These are phyloP conservation scores for Talaromyces islandicus DNA, from an alignment of 2,329 filamentous ascomycete species.

Conservation along the genomic window DNA sequence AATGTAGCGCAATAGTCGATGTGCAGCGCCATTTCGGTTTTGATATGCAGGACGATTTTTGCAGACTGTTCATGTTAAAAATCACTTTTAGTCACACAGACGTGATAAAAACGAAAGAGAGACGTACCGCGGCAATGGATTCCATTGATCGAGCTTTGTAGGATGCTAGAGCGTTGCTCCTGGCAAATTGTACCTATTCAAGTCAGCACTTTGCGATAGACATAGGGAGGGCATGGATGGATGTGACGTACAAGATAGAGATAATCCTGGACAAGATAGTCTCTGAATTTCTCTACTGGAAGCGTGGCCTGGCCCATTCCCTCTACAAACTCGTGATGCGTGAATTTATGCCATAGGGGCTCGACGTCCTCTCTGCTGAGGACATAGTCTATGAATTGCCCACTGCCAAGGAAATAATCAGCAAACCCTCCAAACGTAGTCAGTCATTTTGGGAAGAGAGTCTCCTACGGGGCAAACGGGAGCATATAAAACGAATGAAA, in stretches of 20 bases:
- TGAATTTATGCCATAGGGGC: slow-evolving; percentile 66
- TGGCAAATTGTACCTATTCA: slow-evolving; percentile 70
- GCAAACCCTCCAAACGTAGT: neutral
- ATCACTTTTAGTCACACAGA: neutral
- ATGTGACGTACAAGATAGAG: slow-evolving; percentile 63
- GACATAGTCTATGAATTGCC: slow-evolving; percentile 77
- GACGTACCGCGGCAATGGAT: slow-evolving; percentile 61
- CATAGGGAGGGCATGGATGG: neutral
- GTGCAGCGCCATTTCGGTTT: slow-evolving; percentile 75
- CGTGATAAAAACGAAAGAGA: neutral
- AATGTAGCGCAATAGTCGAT: slow-evolving; percentile 76
- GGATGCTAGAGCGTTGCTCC: slow-evolving; percentile 75
- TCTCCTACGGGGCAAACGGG: slow-evolving; percentile 54
- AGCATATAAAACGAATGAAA: slow-evolving; percentile 57
- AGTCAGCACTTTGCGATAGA: neutral
- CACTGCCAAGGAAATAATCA: slow-evolving; percentile 40
- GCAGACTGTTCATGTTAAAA: slow-evolving; percentile 47
- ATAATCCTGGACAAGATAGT: slow-evolving; percentile 89
- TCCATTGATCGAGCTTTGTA: slow-evolving; percentile 75
- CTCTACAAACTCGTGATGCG: slow-evolving; percentile 76
- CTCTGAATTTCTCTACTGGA: slow-evolving; percentile 71
- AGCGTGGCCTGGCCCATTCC: slow-evolving; percentile 70
- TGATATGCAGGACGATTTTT: slow-evolving; percentile 68
- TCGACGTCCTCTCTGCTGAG: slow-evolving; percentile 70
- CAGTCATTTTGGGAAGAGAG: neutral